These are phyloP conservation scores for Scheffersomyces stambukii DNA, from an alignment of 1,139 yeast species.

Conservation along the genomic window DNA sequence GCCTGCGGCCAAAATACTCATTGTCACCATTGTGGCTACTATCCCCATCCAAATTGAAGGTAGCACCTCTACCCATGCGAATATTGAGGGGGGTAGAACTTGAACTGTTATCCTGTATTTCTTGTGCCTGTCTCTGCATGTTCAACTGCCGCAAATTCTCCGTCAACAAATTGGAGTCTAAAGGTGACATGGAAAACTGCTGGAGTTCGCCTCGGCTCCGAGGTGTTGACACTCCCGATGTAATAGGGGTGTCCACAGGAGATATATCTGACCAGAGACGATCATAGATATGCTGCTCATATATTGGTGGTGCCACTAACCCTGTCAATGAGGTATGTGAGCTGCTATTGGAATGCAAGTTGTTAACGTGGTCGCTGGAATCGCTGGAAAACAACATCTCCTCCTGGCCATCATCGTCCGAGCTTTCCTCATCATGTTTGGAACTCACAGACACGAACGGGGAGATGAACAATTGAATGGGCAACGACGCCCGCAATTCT, in stretches of 20 bases:
- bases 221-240: conserved; percentile 53
- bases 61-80: conserved; percentile 17
- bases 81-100: not conserved
- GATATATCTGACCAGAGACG: conserved; percentile 73
- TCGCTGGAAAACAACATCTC: conserved; percentile 32
- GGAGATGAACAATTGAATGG: conserved; percentile 63
- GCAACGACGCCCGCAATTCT: conserved; percentile 72
- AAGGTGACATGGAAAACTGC: conserved; percentile 38
- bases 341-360: conserved; percentile 20
- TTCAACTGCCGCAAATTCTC: conserved; percentile 54
- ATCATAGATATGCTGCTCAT: conserved; percentile 82
- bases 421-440: conserved; percentile 23
- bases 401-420: conserved; percentile 19
- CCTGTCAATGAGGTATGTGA: conserved; percentile 38
- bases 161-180: conserved; percentile 42
- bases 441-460: conserved; percentile 78
- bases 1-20: conserved; percentile 6
- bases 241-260: conserved; percentile 51
- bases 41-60: conserved; percentile 43
- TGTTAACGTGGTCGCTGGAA: conserved; percentile 12
- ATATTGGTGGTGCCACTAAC: conserved; percentile 83
- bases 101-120: conserved; percentile 10
- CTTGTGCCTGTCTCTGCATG: conserved; percentile 44
- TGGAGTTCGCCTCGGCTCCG: conserved; percentile 24
- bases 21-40: conserved; percentile 11